Percentiles rank a stretch among this genome's conserved stretches.
Conservation (phyloP, 768 basidiomycete species). For the Trametes coccinea region DNA sequence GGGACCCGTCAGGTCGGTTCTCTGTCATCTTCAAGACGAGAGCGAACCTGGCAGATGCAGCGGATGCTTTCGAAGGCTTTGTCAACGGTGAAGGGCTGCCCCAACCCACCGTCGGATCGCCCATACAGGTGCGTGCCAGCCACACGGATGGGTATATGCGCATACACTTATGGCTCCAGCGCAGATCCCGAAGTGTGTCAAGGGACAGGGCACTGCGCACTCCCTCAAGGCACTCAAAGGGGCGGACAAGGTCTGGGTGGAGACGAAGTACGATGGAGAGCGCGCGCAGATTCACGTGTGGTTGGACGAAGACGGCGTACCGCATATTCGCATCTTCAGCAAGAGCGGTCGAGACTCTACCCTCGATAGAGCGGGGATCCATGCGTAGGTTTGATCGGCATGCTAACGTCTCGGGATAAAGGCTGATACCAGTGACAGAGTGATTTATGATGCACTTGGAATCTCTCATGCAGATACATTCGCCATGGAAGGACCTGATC, state of each 20-base stretch:
- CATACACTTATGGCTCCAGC: background rate
- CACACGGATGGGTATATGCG: background rate
- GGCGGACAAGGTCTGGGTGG: constrained; percentile 67
- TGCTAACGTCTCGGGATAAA: background rate
- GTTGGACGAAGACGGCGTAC: constrained; percentile 36
- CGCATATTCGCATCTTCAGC: constrained; percentile 76
- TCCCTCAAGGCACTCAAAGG: constrained; percentile 48
- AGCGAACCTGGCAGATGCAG: constrained; percentile 61
- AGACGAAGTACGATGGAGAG: constrained; percentile 95
- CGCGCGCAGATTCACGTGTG: constrained; percentile 90
- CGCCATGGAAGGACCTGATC: background rate
- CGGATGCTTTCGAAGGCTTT: constrained; percentile 36
- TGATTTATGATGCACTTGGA: constrained; percentile 63
- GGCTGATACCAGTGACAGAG: constrained; percentile 25
- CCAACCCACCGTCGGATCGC: constrained; percentile 54
- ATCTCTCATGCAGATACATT: constrained; percentile 31
- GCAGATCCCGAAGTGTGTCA: constrained; percentile 82
- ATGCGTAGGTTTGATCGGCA: constrained; percentile 35
- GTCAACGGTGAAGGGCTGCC: constrained; percentile 22
- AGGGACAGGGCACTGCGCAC: constrained; percentile 62
- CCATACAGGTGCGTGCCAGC: constrained; percentile 54
- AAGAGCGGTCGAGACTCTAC: constrained; percentile 89
- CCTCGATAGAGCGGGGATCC: constrained; percentile 67
- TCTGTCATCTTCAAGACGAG: constrained; percentile 51
- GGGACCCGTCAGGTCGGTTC: constrained; percentile 65